Conservation (phyloP, 2,329 filamentous ascomycete species). For the Thielaviopsis ethacetica region DNA sequence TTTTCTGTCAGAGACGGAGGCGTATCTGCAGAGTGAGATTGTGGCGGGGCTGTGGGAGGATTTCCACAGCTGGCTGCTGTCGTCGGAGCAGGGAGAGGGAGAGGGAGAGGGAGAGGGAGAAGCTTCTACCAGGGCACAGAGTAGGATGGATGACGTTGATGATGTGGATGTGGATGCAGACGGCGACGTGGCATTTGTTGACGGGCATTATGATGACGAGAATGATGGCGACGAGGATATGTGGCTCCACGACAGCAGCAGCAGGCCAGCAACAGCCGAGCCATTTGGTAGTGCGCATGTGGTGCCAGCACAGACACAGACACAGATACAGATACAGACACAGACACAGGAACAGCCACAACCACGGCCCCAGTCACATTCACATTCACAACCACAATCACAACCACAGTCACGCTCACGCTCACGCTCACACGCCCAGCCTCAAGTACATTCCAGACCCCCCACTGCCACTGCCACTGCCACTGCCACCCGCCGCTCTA, state of each 20-base stretch:
- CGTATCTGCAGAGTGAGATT: slow-evolving; percentile 81
- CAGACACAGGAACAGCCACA: too few relatives aligned
- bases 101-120: slow-evolving; percentile 3
- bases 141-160: background rate
- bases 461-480: background rate
- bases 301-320: too few relatives aligned
- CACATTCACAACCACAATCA: slow-evolving; percentile 21
- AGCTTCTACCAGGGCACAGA: background rate
- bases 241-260: slow-evolving; percentile 15
- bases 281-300: too few relatives aligned
- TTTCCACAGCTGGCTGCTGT: slow-evolving; percentile 59
- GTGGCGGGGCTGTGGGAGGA: slow-evolving; percentile 66
- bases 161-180: background rate
- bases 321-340: too few relatives aligned
- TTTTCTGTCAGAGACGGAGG: slow-evolving; percentile 72
- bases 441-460: background rate
- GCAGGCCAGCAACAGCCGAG: slow-evolving; percentile 12
- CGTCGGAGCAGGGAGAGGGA: slow-evolving; percentile 17
- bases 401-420: background rate
- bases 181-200: background rate
- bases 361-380: too few relatives aligned
- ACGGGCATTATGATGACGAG: slow-evolving; percentile 12
- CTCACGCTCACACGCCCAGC: too few relatives aligned
- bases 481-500: background rate
- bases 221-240: slow-evolving; percentile 18